phyloP scores from a whole-genome alignment of 2,329 filamentous ascomycete species.

The Chaetomiaceae sp. region DNA sequence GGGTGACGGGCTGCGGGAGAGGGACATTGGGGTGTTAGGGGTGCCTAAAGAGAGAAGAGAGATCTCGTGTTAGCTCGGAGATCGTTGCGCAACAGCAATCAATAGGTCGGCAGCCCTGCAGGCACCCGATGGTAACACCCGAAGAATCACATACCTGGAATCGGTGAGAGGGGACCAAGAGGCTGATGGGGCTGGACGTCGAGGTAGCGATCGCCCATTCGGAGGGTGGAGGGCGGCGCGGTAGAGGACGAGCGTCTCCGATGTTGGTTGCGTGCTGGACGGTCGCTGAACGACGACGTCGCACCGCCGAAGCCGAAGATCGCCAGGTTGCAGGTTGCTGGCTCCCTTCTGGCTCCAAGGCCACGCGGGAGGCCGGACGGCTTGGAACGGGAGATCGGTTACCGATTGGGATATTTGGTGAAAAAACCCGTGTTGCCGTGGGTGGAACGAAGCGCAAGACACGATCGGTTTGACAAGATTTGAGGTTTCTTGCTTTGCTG shows the following conservation, averaged over 20 bases:
- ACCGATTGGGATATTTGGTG: background rate
- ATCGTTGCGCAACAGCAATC: background rate
- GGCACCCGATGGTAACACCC: slow-evolving; percentile 16
- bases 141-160: slow-evolving; percentile 53
- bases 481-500: background rate
- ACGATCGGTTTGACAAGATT: background rate
- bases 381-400: slow-evolving; percentile 27
- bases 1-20: slow-evolving; percentile 85
- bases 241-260: slow-evolving; percentile 47
- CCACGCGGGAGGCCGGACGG: slow-evolving; percentile 10
- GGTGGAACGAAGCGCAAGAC: background rate
- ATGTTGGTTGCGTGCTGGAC: slow-evolving; percentile 45
- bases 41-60: slow-evolving; percentile 41
- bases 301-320: slow-evolving; percentile 42
- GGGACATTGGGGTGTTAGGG: slow-evolving; percentile 64
- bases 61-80: slow-evolving; percentile 6
- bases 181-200: slow-evolving; percentile 37
- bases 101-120: slow-evolving; percentile 6
- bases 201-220: slow-evolving; percentile 33
- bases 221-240: slow-evolving; percentile 30
- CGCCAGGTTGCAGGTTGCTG: slow-evolving; percentile 43
- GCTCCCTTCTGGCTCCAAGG: slow-evolving; percentile 21
- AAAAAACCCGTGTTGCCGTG: background rate
- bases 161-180: slow-evolving; percentile 44
- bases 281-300: slow-evolving; percentile 52